These are phyloP conservation scores for Fomitopsis palustris DNA, from an alignment of 1,284 basidiomycete species.

Conservation along the genomic window DNA sequence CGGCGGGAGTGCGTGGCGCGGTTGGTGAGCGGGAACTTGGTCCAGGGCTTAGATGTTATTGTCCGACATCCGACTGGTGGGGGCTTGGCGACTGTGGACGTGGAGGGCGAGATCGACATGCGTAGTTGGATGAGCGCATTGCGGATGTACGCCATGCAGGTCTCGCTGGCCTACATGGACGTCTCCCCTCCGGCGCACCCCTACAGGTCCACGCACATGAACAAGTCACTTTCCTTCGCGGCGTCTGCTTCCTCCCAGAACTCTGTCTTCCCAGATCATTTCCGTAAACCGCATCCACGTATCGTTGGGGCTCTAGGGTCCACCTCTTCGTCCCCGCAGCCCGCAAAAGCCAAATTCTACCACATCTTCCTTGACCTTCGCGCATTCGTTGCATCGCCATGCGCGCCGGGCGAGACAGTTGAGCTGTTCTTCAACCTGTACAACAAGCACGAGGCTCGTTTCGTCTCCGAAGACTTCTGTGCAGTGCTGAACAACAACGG, in stretches of 20 bases:
- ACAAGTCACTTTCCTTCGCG: slow-evolving; percentile 34
- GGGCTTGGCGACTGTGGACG: slow-evolving; percentile 81
- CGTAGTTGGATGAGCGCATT: slow-evolving; percentile 83
- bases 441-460: slow-evolving; percentile 79
- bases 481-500: slow-evolving; percentile 90
- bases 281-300: slow-evolving; percentile 43
- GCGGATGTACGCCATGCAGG: slow-evolving; percentile 87
- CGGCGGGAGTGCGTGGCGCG: slow-evolving; percentile 85
- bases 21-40: slow-evolving; percentile 88
- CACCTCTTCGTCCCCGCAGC: slow-evolving; percentile 24
- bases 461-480: slow-evolving; percentile 94
- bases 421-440: slow-evolving; percentile 95
- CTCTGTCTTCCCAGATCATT: slow-evolving; percentile 62
- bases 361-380: slow-evolving; percentile 89
- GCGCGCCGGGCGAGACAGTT: slow-evolving; percentile 85
- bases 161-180: slow-evolving; percentile 79
- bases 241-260: slow-evolving; percentile 53
- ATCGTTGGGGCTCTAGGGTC: slow-evolving; percentile 44
- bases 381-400: slow-evolving; percentile 88
- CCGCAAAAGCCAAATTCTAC: slow-evolving; percentile 69
- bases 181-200: slow-evolving; percentile 34
- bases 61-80: slow-evolving; percentile 93
- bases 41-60: slow-evolving; percentile 92
- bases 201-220: slow-evolving; percentile 22
- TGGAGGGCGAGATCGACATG: slow-evolving; percentile 71